Evolutionary conservation across 345 rosid genomes (phyloP), one percentile per base, ranked within the genome.

Genomic region (Laguncularia racemosa): DNA sequence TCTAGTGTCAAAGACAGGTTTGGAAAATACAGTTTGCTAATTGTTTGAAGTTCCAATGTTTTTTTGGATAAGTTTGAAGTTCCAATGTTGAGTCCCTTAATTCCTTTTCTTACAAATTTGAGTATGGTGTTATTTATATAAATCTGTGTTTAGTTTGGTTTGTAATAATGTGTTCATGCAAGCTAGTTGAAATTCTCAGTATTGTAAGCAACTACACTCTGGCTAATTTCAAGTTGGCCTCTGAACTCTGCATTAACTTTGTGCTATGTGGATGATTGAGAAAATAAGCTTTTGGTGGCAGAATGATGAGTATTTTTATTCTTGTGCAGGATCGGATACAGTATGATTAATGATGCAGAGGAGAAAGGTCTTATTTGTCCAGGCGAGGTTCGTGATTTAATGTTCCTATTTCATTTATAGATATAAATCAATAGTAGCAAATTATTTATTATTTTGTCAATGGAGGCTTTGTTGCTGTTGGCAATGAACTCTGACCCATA

Each of bases 1-100:
- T 86, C 97, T 6, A 90, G 97, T 58, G 90, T 90, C 76, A 90
- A 90, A 75, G 97, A 90, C 70, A 84, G 95, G 97, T 84, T 62
- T 44, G 20, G 1, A 38, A 52, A 49, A 15, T 28, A 19, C 48
- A 14, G 45, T 21, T 50, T 16, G 14, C 38, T 14, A 63, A 53
- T 19, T 48, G 8, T 15, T 46, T 19, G 6, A 20, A 14, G 2
- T 15, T 11, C 46, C n/a, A n/a, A n/a, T n/a, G n/a, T n/a, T n/a
- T n/a, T n/a, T n/a, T n/a, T n/a, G n/a, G n/a, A n/a, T n/a, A n/a
- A n/a, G n/a, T n/a, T n/a, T n/a, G n/a, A n/a, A 46, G 12, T 19
- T 33, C 14, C 7, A 9, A 18, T 48, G 56, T 26, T 20, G 61
- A 57, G 38, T 57, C 48, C 50, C 38, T 0, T 49, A 21, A 20